Percentiles rank a stretch among this genome's conserved stretches.
phyloP scores from a whole-genome alignment of 2,329 filamentous ascomycete genomes.

The Pochonia chlamydosporia region DNA sequence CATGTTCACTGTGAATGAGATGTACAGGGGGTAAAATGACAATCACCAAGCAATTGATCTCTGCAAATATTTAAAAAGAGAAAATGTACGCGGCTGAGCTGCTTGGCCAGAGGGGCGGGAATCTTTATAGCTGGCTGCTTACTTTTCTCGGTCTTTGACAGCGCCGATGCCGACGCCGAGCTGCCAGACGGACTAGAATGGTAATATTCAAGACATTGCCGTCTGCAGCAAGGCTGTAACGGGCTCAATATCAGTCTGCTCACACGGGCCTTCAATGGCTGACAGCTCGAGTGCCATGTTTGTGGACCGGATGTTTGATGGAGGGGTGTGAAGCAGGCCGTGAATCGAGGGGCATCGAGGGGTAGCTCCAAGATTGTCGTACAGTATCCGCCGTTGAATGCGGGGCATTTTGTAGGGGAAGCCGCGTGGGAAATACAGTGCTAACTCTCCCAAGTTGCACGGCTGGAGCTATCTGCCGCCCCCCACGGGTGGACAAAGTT shows the following conservation, averaged over 20 bases:
- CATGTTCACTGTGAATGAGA: constrained; percentile 31
- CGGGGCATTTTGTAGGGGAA: not conserved
- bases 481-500: too few species aligned
- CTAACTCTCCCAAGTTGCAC: not conserved
- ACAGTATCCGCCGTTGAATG: constrained; percentile 8
- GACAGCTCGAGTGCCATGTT: not conserved
- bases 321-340: not conserved
- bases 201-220: too few species aligned
- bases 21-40: not conserved
- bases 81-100: too few species aligned
- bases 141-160: not conserved
- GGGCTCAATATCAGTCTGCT: too few species aligned
- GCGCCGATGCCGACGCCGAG: not conserved
- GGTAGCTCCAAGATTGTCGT: not conserved
- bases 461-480: too few species aligned
- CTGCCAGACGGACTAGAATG: too few species aligned
- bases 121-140: not conserved
- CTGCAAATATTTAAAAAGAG: not conserved
- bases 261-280: not conserved
- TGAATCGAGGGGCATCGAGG: not conserved
- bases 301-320: not conserved
- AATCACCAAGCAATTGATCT: not conserved
- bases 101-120: not conserved
- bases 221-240: too few species aligned
- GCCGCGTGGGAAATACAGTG: constrained; percentile 8